Evolutionary conservation across 2,329 filamentous ascomycete species (phyloP).

Genomic region (Geoglossum cookeanum): DNA sequence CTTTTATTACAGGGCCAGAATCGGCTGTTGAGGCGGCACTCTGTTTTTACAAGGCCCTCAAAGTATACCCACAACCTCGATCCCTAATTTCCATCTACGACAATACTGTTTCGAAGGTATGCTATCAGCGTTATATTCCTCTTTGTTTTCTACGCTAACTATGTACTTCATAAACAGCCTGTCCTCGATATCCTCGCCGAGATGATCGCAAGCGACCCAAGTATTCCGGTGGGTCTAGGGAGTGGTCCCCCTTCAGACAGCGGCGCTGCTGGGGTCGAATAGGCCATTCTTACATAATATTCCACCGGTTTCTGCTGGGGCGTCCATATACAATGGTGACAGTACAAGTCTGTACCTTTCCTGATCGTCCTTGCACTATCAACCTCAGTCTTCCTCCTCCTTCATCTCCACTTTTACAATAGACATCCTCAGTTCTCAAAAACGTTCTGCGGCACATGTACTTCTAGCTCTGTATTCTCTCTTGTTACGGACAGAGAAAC

Average conservation of each 20-base stretch:
- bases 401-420: not conserved
- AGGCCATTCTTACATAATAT: not conserved
- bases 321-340: not conserved
- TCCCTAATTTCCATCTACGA: constrained; percentile 96
- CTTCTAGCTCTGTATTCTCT: not conserved
- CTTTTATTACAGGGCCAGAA: not conserved
- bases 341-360: not conserved
- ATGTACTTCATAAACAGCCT: constrained; percentile 32
- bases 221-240: constrained; percentile 1
- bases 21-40: constrained; percentile 65
- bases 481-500: not conserved
- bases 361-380: not conserved
- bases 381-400: not conserved
- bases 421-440: not conserved
- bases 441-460: not conserved
- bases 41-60: constrained; percentile 94
- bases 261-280: not conserved
- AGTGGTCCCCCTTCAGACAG: not conserved
- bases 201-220: constrained; percentile 85
- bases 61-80: constrained; percentile 87
- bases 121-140: constrained; percentile 5
- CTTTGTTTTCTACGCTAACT: not conserved
- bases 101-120: constrained; percentile 90
- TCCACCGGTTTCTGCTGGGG: not conserved
- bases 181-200: constrained; percentile 91